Percentiles rank a stretch among this genome's conserved stretches.
phyloP scores from a whole-genome alignment of 805 yeast species.

The Trichomonascus vanleenenianus region DNA sequence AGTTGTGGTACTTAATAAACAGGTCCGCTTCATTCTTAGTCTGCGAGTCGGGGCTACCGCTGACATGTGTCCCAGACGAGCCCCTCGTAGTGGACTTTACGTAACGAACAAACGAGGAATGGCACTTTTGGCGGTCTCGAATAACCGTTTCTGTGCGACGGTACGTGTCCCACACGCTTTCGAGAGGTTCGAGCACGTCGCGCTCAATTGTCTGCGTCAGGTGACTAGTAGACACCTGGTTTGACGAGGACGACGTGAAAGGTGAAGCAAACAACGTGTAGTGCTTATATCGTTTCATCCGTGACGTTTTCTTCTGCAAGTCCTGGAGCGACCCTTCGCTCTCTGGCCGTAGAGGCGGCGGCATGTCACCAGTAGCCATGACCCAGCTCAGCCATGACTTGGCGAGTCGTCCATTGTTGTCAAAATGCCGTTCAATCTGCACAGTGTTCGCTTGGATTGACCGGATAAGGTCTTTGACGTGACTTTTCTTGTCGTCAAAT shows the following conservation, averaged over 20 bases:
- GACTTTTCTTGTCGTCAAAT: constrained; percentile 10
- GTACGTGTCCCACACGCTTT: constrained; percentile 15
- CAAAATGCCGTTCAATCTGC: constrained; percentile 14
- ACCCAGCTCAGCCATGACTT: constrained; percentile 17
- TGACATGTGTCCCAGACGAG: not conserved
- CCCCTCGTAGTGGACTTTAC: constrained; percentile 10
- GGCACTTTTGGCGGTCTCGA: constrained; percentile 12
- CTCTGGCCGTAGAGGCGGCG: not conserved
- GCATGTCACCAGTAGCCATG: constrained; percentile 5
- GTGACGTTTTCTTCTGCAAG: constrained; percentile 7
- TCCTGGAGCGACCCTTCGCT: not conserved
- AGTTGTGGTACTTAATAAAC: constrained; percentile 17
- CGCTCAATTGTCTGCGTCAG: constrained; percentile 12
- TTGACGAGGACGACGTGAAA: constrained; percentile 12
- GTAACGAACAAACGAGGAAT: constrained; percentile 16
- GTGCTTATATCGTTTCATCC: constrained; percentile 8
- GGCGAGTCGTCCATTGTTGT: constrained; percentile 13
- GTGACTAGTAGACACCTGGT: constrained; percentile 11
- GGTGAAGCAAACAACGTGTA: constrained; percentile 15
- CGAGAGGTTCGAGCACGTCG: constrained; percentile 14
- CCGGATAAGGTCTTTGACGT: constrained; percentile 10
- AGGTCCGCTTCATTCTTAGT: constrained; percentile 14
- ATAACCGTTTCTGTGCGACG: constrained; percentile 13
- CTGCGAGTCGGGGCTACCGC: not conserved
- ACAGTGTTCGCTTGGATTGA: constrained; percentile 9